Conservation (phyloP, 352 stramenopile genomes). For the Elongisporangium prolatum region DNA sequence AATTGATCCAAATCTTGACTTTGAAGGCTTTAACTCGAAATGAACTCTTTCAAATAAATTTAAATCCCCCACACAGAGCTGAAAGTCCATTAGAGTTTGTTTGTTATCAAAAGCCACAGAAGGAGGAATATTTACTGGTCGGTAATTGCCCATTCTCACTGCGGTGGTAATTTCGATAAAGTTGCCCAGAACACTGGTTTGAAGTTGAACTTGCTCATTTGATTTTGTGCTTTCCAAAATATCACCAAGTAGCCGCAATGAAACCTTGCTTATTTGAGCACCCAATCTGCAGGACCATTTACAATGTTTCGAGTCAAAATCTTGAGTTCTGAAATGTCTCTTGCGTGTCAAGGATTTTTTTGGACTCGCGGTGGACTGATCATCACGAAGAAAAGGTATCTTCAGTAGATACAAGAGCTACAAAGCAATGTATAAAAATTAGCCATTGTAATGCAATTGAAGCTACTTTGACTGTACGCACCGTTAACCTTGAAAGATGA, state of each 20-base stretch:
- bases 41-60: conserved; percentile 27
- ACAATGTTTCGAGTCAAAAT: background rate
- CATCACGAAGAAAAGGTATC: conserved; percentile 14
- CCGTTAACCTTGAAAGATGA: conserved; percentile 29
- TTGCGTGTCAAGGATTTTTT: background rate
- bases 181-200: background rate
- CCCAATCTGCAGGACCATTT: conserved; percentile 19
- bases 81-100: conserved; percentile 18
- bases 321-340: background rate
- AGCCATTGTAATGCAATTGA: too few relatives aligned
- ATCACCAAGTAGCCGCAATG: conserved; percentile 13
- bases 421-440: background rate
- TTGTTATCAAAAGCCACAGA: conserved; percentile 3
- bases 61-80: conserved; percentile 29
- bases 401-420: conserved; percentile 43
- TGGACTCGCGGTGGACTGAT: background rate
- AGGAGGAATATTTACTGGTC: conserved; percentile 20
- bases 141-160: conserved; percentile 31
- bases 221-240: background rate
- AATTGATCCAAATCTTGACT: conserved; percentile 34
- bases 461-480: conserved; percentile 2
- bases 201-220: background rate
- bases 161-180: conserved; percentile 21
- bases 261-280: conserved; percentile 20
- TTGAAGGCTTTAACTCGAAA: background rate